Base-by-base conservation (phyloP, 495 filamentous ascomycete genomes). In the Chaetomium cochliodes region DNA sequence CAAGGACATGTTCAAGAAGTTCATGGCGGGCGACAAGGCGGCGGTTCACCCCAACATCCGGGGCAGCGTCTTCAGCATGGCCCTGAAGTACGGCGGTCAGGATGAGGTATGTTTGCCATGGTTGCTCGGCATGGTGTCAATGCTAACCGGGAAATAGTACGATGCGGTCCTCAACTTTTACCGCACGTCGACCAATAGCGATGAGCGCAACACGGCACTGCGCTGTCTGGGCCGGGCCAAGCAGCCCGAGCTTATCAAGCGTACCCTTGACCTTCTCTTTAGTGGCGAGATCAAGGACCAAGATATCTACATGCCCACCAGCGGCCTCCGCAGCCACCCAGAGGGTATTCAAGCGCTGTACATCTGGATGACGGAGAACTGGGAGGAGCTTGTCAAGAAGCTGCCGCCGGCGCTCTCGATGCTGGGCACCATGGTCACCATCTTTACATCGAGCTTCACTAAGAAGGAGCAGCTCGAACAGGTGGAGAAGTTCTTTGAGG, bases 121-220 rank as follows among this genome's bases (percentile, higher is more conserved):
- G 56, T 54, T 63, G 41, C 55, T 13, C 1, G 25, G 28, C 23
- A 63, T 60, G 56, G 50, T 47, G 33, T 41, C 51, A 51, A 55
- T 52, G 41, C 63, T 73, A 22, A 64, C 63, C 11, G n/a, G 46
- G 41, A 12, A 3, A 5, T 59, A 90, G 88, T 92, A 90, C 78
- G 85, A 98, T 60, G 82, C 84, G 28, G 81, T 98, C 41, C 76
- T 94, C 51, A 81, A 93, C 74, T 91, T 90, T 63, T 96, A 92
- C 82, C 88, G 85, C 65, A 85, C 84, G n/a, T 92, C 91, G n/a
- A 85, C 82, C 56, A 96, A 90, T 74, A 90, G 88, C 55, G 93
- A 97, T 72, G 93, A 98, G 82, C 91, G 93, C 76, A 96, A 96
- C 72, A 94, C 92, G n/a, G 92, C 93, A 0, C 85, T 98, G 41